A percentile compares a stretch with the other conserved stretches of the same genome.
Conservation (phyloP, 2,329 filamentous ascomycete genomes). For the Fusarium metavorans region DNA sequence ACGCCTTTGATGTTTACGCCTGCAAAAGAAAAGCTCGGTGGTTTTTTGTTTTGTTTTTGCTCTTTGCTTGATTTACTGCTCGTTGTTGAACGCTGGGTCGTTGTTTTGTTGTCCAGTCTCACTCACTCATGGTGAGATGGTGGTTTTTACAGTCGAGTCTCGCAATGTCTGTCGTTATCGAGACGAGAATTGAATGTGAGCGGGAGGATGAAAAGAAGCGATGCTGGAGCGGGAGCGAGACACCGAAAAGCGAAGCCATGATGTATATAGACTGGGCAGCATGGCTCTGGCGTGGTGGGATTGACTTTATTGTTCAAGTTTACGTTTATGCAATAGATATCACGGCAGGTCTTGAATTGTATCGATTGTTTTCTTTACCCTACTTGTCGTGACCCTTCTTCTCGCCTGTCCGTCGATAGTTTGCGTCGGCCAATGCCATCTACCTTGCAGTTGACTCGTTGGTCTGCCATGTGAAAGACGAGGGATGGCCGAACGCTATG, state of each 20-base stretch:
- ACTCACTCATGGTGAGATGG: conserved; percentile 8
- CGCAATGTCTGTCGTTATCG: conserved; percentile 2
- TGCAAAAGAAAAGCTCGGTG: conserved; percentile 14
- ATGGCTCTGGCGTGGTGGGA: conserved; percentile 12
- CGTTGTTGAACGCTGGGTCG: neutral
- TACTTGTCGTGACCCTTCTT: neutral
- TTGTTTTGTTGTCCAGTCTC: conserved; percentile 11
- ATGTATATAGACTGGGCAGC: conserved; percentile 40
- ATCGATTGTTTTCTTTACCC: neutral
- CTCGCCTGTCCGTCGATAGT: neutral
- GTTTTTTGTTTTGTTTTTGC: neutral
- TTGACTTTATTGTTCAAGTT: conserved; percentile 5
- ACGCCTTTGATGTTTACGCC: conserved; percentile 13
- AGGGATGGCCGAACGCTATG: too few species aligned
- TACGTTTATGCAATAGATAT: conserved; percentile 30
- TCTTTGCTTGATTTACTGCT: neutral
- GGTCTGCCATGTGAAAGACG: neutral
- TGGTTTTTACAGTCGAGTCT: conserved; percentile 8
- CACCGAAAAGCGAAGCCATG: conserved; percentile 35
- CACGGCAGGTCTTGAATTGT: neutral
- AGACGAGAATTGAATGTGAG: neutral
- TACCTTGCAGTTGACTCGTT: neutral
- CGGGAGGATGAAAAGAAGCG: conserved; percentile 19
- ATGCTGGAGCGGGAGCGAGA: conserved; percentile 34
- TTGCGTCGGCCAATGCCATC: neutral